Conservation (phyloP, 768 basidiomycete genomes). For the Plicaturopsis crispa region DNA sequence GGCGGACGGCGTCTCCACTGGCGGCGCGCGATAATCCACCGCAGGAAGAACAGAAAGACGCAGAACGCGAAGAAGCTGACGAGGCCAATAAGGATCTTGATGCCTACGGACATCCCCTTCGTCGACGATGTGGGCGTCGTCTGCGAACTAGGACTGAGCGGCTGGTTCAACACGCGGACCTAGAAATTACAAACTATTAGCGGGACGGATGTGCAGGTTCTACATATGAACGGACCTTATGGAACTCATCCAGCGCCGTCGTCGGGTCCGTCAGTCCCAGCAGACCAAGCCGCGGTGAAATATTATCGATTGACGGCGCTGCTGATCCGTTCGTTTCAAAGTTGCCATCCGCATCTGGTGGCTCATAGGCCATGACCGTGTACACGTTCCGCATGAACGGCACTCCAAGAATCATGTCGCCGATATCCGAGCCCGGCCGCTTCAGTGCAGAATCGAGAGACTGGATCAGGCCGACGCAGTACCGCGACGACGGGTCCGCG, state of each 20-base stretch:
- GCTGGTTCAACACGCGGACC: conserved; percentile 57
- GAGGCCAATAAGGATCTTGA: conserved; percentile 56
- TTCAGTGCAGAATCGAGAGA: conserved; percentile 36
- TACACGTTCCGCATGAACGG: conserved; percentile 74
- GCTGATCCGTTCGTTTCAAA: conserved; percentile 23
- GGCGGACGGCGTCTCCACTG: conserved; percentile 17
- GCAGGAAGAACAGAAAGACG: conserved; percentile 39
- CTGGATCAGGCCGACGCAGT: conserved; percentile 67
- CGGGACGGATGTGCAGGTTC: too few relatives aligned
- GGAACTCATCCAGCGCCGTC: conserved; percentile 58
- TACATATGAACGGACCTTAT: too few relatives aligned
- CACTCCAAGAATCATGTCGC: conserved; percentile 73
- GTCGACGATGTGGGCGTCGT: conserved; percentile 7
- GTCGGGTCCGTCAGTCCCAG: conserved; percentile 56
- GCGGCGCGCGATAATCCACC: conserved; percentile 43
- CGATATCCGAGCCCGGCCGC: conserved; percentile 26
- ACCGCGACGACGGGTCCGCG: conserved; percentile 29
- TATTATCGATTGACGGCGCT: conserved; percentile 9
- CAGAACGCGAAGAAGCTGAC: conserved; percentile 52
- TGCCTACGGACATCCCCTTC: conserved; percentile 45
- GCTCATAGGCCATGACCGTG: conserved; percentile 64
- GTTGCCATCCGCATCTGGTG: conserved; percentile 34
- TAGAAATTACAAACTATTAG: too few relatives aligned
- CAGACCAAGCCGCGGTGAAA: conserved; percentile 49
- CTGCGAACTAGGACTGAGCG: conserved; percentile 26